Percentiles rank a stretch among this genome's conserved stretches.
Conservation (phyloP, 2,329 filamentous ascomycete species). For the Delphinella strobiligena region DNA sequence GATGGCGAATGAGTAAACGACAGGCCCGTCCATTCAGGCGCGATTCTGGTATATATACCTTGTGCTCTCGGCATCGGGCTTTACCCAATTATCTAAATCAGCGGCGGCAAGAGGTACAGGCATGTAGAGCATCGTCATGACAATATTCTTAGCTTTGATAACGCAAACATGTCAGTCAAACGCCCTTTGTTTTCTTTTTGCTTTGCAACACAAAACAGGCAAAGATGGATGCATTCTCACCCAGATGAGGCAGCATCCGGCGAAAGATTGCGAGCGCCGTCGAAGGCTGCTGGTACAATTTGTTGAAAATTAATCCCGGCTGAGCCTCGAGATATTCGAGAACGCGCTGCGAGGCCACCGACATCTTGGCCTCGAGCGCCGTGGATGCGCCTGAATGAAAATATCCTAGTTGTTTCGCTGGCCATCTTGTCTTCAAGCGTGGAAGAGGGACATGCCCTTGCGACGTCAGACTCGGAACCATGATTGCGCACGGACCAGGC, state of each 20-base stretch:
- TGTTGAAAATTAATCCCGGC: constrained; percentile 76
- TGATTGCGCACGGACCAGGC: background rate
- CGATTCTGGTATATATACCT: constrained; percentile 10
- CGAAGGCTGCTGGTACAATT: constrained; percentile 90
- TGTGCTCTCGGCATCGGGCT: constrained; percentile 37
- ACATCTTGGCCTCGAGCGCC: constrained; percentile 25
- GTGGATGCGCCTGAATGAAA: background rate
- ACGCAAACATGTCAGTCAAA: constrained; percentile 6
- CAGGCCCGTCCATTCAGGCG: too few species aligned
- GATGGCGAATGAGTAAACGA: too few species aligned
- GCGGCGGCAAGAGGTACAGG: constrained; percentile 64
- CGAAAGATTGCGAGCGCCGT: constrained; percentile 92
- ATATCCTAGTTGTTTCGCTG: background rate
- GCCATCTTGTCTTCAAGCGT: background rate
- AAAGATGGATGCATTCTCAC: constrained; percentile 33
- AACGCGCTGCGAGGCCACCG: constrained; percentile 45
- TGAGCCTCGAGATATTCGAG: constrained; percentile 91
- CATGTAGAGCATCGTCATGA: constrained; percentile 92
- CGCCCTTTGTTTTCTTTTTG: background rate
- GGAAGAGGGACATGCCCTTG: too few species aligned
- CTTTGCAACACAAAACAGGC: background rate
- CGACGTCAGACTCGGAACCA: background rate
- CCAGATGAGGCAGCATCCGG: constrained; percentile 88
- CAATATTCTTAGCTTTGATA: constrained; percentile 71
- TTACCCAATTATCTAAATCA: constrained; percentile 79